Evolutionary conservation across 2,329 filamentous ascomycete species (phyloP), one percentile per base, ranked within the genome.

Genomic region (Lachnellula occidentalis): DNA sequence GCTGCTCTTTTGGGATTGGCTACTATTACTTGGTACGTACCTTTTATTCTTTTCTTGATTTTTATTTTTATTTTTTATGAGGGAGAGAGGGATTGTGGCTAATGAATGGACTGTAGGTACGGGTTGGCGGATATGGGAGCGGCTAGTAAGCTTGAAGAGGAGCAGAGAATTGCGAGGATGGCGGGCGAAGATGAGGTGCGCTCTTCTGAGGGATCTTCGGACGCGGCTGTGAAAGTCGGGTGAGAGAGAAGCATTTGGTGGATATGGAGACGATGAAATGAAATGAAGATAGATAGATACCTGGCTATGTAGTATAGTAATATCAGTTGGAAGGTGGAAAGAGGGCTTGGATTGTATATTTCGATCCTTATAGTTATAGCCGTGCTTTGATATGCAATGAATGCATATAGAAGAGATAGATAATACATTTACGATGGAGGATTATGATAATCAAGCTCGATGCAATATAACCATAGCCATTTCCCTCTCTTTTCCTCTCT

Each of bases 71-170:
- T n/a, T n/a, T n/a, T n/a, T n/a, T n/a, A n/a, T n/a, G n/a, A n/a
- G n/a, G n/a, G n/a, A n/a, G n/a, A n/a, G n/a, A 15, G 21, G 7
- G 7, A 56, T 46, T 19, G 37, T 22, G 27, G 48, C 57, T 60
- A 57, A 58, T 15, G 2, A 2, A 2, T 21, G n/a, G n/a, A n/a
- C 36, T 2, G 11, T 22, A 65, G 64, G 64, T 67, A 67, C 45
- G 67, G 67, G 0, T 34, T 67, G 37, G 64, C 63, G 5, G 67
- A 68, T 52, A 67, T 67, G 66, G 66, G 66, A 4, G 63, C 61
- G 14, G 66, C 63, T 2, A 63, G 58, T 34, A 60, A 49, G 31
- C 59, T 49, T 6, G 43, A 53, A 2, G 66, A 67, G 52, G 54
- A 60, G 45, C 54, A 48, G 3, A 57, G 66, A 1, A 56, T 64